Base-by-base conservation (phyloP, 805 yeast genomes). In the Wickerhamiella kurtzmanii region DNA sequence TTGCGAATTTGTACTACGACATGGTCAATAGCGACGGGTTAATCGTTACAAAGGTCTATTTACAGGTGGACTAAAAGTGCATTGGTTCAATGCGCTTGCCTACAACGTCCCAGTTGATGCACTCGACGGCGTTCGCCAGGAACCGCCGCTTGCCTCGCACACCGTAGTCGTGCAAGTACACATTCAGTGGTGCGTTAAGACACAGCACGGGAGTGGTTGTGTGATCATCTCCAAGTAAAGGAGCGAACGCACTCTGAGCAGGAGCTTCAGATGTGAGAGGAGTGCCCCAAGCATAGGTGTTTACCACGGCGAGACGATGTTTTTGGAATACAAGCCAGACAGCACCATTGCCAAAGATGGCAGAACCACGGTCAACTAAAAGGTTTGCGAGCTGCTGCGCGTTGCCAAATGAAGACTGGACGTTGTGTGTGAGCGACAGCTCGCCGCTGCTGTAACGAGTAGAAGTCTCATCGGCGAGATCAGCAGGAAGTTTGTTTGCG, bases 231-330 rank as follows among this genome's bases (percentile, higher is more conserved):
- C 22, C 22, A 45, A 51, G 3, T 44, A 41, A 16, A 45, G 45
- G 32, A 41, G 43, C 5, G 40, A 15, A 20, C 44, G 38, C 18
- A 50, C 46, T 13, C 35, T 15, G 53, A 17, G 44, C 39, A 3
- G 46, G 16, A 15, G 45, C 45, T 25, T 48, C 56, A 16, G 58
- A 74, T 54, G 79, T 79, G 6, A 25, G 32, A 25, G 95, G 94
- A 11, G 83, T 72, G n/a, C 96, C 96, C 37, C 84, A 77, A 61
- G 87, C 86, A 66, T 89, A 92, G 8, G 97, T 87, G 70, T 89
- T 89, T 49, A 87, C 67, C 4, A 92, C 70, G 38, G 76, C 79
- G 53, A 86, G 69, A 20, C 70, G 41, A 25, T 56, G 45, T 18
- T 49, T 48, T 32, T 53, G 54, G 43, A 84, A 84, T 22, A 89